Evolutionary conservation across 192 early-diverging fungal genomes (phyloP).

Genomic region (Phlyctochytrium arcticum): DNA sequence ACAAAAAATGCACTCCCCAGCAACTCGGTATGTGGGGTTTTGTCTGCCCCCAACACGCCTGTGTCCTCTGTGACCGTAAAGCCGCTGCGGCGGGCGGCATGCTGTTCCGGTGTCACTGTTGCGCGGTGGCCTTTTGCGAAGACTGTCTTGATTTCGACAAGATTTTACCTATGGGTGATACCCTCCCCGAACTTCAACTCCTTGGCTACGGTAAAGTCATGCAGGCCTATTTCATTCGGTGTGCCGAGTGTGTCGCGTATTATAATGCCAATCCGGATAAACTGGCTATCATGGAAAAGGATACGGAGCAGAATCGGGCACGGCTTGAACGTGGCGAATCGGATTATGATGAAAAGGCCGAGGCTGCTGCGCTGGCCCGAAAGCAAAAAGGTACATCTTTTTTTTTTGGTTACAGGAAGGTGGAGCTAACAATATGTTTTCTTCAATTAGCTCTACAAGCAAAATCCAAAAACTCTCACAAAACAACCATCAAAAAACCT

Average conservation of each 20-base stretch:
- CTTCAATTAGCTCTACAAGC: no score
- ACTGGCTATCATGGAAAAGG: neutral
- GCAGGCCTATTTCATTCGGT: slow-evolving; percentile 38
- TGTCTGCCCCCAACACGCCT: slow-evolving; percentile 37
- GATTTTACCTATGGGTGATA: slow-evolving; percentile 28
- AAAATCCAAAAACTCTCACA: no score
- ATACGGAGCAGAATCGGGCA: slow-evolving; percentile 1
- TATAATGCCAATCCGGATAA: slow-evolving; percentile 8
- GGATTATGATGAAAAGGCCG: no score
- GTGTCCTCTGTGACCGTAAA: slow-evolving; percentile 26
- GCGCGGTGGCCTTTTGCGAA: slow-evolving; percentile 34
- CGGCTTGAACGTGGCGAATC: no score
- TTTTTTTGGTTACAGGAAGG: no score
- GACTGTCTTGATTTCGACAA: slow-evolving; percentile 30
- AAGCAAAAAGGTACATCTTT: no score
- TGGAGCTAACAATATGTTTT: no score
- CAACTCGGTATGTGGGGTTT: neutral
- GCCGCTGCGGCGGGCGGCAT: slow-evolving; percentile 37
- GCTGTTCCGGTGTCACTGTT: slow-evolving; percentile 39
- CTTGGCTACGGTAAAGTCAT: slow-evolving; percentile 28
- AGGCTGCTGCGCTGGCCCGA: no score
- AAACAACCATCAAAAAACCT: no score
- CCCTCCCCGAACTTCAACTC: slow-evolving; percentile 20
- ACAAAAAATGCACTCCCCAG: neutral
- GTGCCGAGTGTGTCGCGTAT: slow-evolving; percentile 16